Base-by-base conservation (phyloP, 495 filamentous ascomycete species). In the Aspergillus asperescens region DNA sequence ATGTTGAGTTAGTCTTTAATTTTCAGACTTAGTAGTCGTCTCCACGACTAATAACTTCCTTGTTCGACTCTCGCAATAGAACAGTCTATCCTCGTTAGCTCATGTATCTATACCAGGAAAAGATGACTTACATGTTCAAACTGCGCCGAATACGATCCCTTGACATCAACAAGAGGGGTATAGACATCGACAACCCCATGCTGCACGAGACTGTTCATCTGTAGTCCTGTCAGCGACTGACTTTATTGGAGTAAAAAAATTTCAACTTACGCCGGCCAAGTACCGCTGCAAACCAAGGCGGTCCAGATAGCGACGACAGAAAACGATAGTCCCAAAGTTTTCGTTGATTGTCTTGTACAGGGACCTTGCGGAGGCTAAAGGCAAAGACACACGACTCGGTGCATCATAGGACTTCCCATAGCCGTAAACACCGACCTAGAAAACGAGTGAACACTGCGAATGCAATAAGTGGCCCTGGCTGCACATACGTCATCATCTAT, bases 321-420 rank as follows among this genome's bases (percentile, higher is more conserved):
- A 86, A 7, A 81, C 79, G 48, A 86, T 61, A 1, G 81, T 77
- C 13, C 80, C 81, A 53, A 86, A 86, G 52, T 85, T 84, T 48
- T 82, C 80, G 16, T 78, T 78, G 55, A 86, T 84, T 3, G 72
- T 79, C 57, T 77, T 80, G 61, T 80, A 64, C 9, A 85, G 65
- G 41, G 71, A 77, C 63, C 77, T 75, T n/a, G 82, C 82, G 1
- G 74, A 76, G 6, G 80, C 72, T 24, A 84, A 73, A 46, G 71
- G 69, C 46, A 80, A 67, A 13, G 69, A 67, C 16, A 77, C 69
- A 4, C 27, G 51, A 16, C 42, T 40, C 58, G 80, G 78, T 29
- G 77, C 80, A 58, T 76, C 64, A 13, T 65, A 68, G 37, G 71
- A 62, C 54, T 72, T 78, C 27, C 80, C 80, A 54, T 85, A 85